Evolutionary conservation across 1,284 basidiomycete genomes (phyloP), one percentile per base, ranked within the genome.

Genomic region (Cronartium quercuum): DNA sequence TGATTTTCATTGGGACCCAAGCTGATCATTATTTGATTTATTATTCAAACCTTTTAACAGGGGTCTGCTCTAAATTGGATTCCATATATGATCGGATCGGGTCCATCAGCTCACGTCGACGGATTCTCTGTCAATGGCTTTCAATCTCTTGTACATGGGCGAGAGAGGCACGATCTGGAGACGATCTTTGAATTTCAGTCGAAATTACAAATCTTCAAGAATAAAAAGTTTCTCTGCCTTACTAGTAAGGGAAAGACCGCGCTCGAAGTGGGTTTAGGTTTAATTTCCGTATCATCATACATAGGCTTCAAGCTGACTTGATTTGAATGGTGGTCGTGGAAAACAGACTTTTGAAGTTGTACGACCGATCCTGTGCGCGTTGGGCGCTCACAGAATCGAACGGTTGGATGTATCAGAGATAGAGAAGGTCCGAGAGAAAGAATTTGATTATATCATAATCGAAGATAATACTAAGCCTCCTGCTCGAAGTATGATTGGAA

Each of bases 31-130:
- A 51, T 51, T 51, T 51, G 6, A 15, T 6, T 51, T 51, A 2
- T 29, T 29, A 29, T 29, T 29, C 1, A 29, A 29, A 29, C 29
- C 29, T 29, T 29, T 29, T 29, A 29, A 29, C 29, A 68, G 67
- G 67, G 68, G 42, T n/a, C 29, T 35, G 58, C 41, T 21, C 29
- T 69, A 7, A 60, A 69, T n/a, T 69, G 68, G 68, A 41, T 47
- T 12, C 40, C 21, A 6, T 69, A 69, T n/a, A 62, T 69, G 68
- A 69, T 69, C 41, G 68, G 68, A 3, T 42, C 68, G 2, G 68
- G 68, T n/a, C 68, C 68, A 5, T 69, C 68, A 6, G 15, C 38
- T 37, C 63, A 62, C 58, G 21, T 69, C 1, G 41, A 34, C 35
- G 68, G 57, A 6, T 24, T 44, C 40, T 60, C 35, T 7, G 15